Evolutionary conservation across 2,329 filamentous ascomycete genomes (phyloP).

Genomic region (Bipolaris cookei): DNA sequence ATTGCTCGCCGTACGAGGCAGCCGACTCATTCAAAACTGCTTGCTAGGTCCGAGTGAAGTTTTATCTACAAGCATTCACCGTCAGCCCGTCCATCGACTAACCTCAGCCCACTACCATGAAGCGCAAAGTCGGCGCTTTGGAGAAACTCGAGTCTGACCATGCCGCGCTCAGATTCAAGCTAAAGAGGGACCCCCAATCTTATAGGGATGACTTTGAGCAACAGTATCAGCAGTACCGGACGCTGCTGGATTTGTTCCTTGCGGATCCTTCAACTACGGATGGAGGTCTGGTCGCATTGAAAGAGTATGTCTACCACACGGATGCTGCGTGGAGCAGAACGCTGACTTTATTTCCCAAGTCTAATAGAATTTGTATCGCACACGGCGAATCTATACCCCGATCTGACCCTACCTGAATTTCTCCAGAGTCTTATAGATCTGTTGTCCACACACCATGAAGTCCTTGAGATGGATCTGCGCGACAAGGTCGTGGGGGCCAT

Average conservation of each 20-base stretch:
- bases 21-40: background rate
- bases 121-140: slow-evolving; percentile 87
- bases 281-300: slow-evolving; percentile 80
- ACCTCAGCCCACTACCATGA: slow-evolving; percentile 56
- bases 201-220: slow-evolving; percentile 80
- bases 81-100: background rate
- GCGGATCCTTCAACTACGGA: slow-evolving; percentile 79
- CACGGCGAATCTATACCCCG: slow-evolving; percentile 90
- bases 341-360: slow-evolving; percentile 8
- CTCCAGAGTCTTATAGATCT: slow-evolving; percentile 82
- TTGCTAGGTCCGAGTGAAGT: background rate
- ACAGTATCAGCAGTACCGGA: slow-evolving; percentile 90
- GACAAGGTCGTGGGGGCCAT: slow-evolving; percentile 77
- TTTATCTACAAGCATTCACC: background rate
- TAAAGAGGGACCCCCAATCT: slow-evolving; percentile 74
- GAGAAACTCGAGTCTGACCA: slow-evolving; percentile 84
- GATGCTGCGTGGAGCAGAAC: background rate
- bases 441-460: slow-evolving; percentile 79
- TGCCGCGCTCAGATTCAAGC: slow-evolving; percentile 85
- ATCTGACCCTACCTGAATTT: slow-evolving; percentile 73
- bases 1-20: background rate
- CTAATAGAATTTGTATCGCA: slow-evolving; percentile 93
- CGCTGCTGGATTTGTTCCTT: slow-evolving; percentile 89
- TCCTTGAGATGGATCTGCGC: slow-evolving; percentile 82
- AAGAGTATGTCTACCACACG: slow-evolving; percentile 59